Conservation (phyloP, 1,139 yeast species). For the Saccharomyces hybrid region DNA sequence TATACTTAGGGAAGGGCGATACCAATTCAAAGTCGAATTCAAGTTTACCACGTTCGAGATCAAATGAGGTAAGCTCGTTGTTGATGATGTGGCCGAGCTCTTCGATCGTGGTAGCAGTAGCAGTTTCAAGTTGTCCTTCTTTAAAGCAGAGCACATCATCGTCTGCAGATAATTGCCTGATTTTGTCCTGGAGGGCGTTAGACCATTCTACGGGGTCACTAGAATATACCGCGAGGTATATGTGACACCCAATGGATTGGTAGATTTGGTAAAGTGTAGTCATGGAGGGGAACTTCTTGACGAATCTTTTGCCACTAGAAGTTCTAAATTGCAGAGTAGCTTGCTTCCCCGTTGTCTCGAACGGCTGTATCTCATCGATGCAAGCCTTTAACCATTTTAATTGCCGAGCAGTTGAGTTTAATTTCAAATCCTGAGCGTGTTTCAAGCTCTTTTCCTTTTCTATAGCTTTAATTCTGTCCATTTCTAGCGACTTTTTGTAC, state of each 20-base stretch:
- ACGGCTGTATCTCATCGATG: slow-evolving; percentile 8
- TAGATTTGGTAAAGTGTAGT: slow-evolving; percentile 56
- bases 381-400: slow-evolving; percentile 22
- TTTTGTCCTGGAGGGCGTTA: slow-evolving; percentile 9
- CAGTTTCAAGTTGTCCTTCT: slow-evolving; percentile 1
- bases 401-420: slow-evolving; percentile 10
- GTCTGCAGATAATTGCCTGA: slow-evolving; percentile 12
- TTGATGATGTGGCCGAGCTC: slow-evolving; percentile 1
- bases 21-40: slow-evolving; percentile 42
- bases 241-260: slow-evolving; percentile 46
- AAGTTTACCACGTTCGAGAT: slow-evolving; percentile 32
- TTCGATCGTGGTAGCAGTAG: neutral
- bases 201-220: slow-evolving; percentile 13
- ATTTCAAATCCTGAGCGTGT: slow-evolving; percentile 8
- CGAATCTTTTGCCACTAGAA: slow-evolving; percentile 53
- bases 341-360: slow-evolving; percentile 10
- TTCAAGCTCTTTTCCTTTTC: slow-evolving; percentile 11
- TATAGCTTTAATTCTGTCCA: slow-evolving; percentile 30
- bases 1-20: slow-evolving; percentile 51
- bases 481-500: slow-evolving; percentile 32
- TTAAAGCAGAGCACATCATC: slow-evolving; percentile 19
- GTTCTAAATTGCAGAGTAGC: slow-evolving; percentile 40
- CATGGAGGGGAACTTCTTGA: slow-evolving; percentile 45
- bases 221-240: slow-evolving; percentile 18
- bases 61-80: slow-evolving; percentile 17